Evolutionary conservation across 148 eudicot species (phyloP).

Genomic region (Gaultheria prostrata): DNA sequence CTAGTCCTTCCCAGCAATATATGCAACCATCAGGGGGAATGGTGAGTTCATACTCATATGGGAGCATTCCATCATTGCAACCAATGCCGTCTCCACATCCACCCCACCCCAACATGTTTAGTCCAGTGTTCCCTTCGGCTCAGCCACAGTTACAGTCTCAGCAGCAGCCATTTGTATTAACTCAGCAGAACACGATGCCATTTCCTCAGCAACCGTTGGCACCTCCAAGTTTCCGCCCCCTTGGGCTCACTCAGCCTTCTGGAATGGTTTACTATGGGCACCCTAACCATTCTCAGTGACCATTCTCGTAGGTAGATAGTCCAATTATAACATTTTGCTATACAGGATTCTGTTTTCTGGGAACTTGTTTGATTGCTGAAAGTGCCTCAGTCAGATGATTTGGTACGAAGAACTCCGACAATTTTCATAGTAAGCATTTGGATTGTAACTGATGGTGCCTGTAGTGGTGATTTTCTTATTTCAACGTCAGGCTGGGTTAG

Average conservation of each 20-base stretch:
- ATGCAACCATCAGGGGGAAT: conserved; percentile 48
- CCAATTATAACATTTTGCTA: background rate
- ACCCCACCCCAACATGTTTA: conserved; percentile 43
- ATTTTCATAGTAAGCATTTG: background rate
- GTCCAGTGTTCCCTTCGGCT: conserved; percentile 49
- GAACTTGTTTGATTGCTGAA: conserved; percentile 1
- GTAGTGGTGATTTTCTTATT: background rate
- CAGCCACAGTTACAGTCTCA: conserved; percentile 55
- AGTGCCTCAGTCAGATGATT: background rate
- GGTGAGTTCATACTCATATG: conserved; percentile 51
- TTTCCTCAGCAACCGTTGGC: conserved; percentile 49
- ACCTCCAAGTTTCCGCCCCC: conserved; percentile 70
- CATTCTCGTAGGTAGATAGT: background rate
- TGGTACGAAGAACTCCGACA: background rate
- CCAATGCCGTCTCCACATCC: conserved; percentile 46
- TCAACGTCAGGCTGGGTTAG: background rate
- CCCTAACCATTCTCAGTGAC: conserved; percentile 59
- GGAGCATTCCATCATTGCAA: conserved; percentile 44
- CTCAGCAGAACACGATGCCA: conserved; percentile 40
- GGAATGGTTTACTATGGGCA: conserved; percentile 75
- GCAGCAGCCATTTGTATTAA: conserved; percentile 21
- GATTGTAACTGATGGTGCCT: conserved; percentile 9
- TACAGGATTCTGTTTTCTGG: background rate
- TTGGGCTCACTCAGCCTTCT: conserved; percentile 51
- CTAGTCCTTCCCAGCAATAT: conserved; percentile 59